Percentiles rank a stretch among this genome's conserved stretches.
Conservation (phyloP, 2,329 filamentous ascomycete species). For the Calonectria pseudoturangicola region DNA sequence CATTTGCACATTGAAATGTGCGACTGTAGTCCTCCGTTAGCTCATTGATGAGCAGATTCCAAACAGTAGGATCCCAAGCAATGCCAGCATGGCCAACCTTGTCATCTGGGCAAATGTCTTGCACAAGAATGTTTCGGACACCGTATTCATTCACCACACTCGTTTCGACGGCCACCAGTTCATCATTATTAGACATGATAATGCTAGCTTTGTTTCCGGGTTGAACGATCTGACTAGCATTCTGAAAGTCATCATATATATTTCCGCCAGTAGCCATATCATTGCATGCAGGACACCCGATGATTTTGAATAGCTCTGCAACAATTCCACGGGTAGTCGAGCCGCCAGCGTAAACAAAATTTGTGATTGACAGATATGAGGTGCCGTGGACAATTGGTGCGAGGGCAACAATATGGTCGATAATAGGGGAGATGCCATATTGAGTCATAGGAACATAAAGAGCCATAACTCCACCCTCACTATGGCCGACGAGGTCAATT, state of each 20-base stretch:
- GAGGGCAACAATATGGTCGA: constrained; percentile 1
- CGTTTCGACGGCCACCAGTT: not conserved
- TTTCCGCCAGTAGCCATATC: constrained; percentile 17
- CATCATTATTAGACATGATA: not conserved
- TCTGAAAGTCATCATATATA: constrained; percentile 5
- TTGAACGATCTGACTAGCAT: not conserved
- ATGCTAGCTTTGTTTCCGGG: not conserved
- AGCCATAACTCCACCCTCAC: constrained; percentile 7
- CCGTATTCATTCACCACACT: not conserved
- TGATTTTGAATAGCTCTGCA: not conserved
- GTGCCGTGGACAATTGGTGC: not conserved
- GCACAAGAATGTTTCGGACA: constrained; percentile 5
- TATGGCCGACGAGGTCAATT: not conserved
- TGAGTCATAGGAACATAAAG: constrained; percentile 16
- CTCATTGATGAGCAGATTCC: not conserved
- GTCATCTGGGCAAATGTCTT: not conserved
- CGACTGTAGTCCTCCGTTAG: constrained; percentile 9
- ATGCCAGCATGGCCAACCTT: not conserved
- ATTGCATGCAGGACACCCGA: constrained; percentile 8
- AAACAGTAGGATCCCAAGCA: constrained; percentile 12
- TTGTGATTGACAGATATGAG: not conserved
- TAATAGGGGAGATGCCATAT: not conserved
- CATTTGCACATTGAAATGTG: not conserved
- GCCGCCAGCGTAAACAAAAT: constrained; percentile 5
- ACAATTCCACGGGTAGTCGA: not conserved